phyloP scores from a whole-genome alignment of 129 eudicot species.

The Ambrosia artemisiifolia region DNA sequence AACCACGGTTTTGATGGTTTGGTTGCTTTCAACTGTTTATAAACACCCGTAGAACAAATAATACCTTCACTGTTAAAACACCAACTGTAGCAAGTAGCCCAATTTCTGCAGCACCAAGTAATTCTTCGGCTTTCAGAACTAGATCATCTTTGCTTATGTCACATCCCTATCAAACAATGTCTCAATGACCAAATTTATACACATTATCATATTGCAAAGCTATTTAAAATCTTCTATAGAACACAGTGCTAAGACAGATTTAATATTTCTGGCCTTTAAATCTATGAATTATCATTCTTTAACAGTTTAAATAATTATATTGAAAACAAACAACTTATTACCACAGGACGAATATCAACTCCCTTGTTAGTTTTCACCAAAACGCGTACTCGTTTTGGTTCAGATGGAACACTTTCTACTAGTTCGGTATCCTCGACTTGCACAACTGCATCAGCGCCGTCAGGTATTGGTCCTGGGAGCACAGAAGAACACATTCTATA shows the following conservation, averaged over 20 bases:
- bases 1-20: too few species aligned
- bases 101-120: slow-evolving; percentile 78
- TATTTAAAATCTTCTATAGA: not conserved
- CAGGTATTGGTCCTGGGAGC: slow-evolving; percentile 78
- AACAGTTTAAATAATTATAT: not conserved
- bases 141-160: slow-evolving; percentile 73
- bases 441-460: slow-evolving; percentile 94
- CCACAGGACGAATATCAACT: slow-evolving; percentile 94
- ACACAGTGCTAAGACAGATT: not conserved
- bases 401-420: slow-evolving; percentile 40
- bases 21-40: too few species aligned
- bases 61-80: slow-evolving; percentile 64
- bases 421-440: slow-evolving; percentile 83
- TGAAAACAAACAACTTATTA: slow-evolving; percentile 33
- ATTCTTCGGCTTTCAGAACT: slow-evolving; percentile 74
- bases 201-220: not conserved
- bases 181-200: slow-evolving; percentile 6
- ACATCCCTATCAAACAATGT: slow-evolving; percentile 53
- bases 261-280: not conserved
- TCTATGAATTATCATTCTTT: slow-evolving; percentile 5
- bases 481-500: not conserved
- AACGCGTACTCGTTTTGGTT: slow-evolving; percentile 56
- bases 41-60: not conserved
- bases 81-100: slow-evolving; percentile 95
- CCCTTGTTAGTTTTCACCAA: slow-evolving; percentile 55